Conservation (phyloP, 768 basidiomycete species). For the Pleurotus platypus region DNA sequence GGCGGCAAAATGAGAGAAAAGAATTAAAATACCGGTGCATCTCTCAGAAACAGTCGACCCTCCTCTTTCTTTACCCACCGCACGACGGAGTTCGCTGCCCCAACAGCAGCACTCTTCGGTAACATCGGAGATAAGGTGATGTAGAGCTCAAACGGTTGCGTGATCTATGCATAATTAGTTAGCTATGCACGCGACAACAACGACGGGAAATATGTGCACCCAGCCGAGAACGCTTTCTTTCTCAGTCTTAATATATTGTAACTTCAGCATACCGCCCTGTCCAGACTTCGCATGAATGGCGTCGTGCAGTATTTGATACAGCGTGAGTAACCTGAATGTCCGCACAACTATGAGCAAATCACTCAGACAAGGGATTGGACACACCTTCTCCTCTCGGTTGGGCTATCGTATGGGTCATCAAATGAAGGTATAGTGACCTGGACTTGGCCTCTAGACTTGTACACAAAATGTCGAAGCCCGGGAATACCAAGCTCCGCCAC, state of each 20-base stretch:
- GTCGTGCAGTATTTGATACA: slow-evolving; percentile 88
- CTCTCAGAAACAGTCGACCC: slow-evolving; percentile 70
- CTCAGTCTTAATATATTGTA: slow-evolving; percentile 84
- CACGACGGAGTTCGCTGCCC: slow-evolving; percentile 85
- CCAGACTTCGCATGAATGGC: slow-evolving; percentile 88
- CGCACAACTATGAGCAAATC: not conserved
- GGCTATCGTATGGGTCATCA: slow-evolving; percentile 77
- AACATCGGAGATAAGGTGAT: slow-evolving; percentile 75
- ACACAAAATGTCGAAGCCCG: slow-evolving; percentile 90
- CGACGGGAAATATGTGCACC: slow-evolving; percentile 47
- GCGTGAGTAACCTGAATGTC: slow-evolving; percentile 61
- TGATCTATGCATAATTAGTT: slow-evolving; percentile 54
- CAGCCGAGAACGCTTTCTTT: slow-evolving; percentile 91
- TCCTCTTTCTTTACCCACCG: slow-evolving; percentile 94
- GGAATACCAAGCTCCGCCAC: slow-evolving; percentile 81
- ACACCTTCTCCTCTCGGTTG: slow-evolving; percentile 59
- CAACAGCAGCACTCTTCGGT: slow-evolving; percentile 85
- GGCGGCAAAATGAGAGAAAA: not conserved
- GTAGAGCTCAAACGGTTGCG: slow-evolving; percentile 91
- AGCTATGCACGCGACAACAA: not conserved
- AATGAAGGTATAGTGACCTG: slow-evolving; percentile 86
- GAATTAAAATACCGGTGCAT: slow-evolving; percentile 82
- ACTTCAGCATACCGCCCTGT: slow-evolving; percentile 73
- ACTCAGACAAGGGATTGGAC: slow-evolving; percentile 6
- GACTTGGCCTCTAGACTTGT: slow-evolving; percentile 86